Base-by-base conservation (phyloP, 2,329 filamentous ascomycete species). In the Fusarium sp. region DNA sequence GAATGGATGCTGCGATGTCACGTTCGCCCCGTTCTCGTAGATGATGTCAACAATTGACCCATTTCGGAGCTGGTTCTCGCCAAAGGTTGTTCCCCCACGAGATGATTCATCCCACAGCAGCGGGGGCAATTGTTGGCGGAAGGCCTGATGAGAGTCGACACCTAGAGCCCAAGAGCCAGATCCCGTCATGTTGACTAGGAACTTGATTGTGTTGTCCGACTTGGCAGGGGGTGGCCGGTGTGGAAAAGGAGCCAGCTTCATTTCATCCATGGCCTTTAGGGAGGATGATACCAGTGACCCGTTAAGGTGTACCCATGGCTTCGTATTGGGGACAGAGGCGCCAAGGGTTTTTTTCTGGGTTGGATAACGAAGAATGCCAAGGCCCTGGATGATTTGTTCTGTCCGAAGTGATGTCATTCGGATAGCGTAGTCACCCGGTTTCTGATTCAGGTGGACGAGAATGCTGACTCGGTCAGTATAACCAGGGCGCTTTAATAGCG, bases 381-480 rank as follows among this genome's bases (percentile, higher is more conserved):
- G 28, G 3, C 51, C 51, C 30, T 54, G 51, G 8, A 54, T 54
- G 13, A 54, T 18, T 8, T 54, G 51, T 31, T 54, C 51, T 3
- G 16, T 15, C 2, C 28, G 28, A 10, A 54, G 13, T 13, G 39
- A 54, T 7, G 51, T 34, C 8, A 36, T 7, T 34, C 51, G 37
- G 16, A 54, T 54, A 39, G 51, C 39, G 16, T 54, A 54, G n/a
- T 54, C 39, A 5, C 51, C 51, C 16, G 39, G 51, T 16, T 54
- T 23, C n/a, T 44, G n/a, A 16, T 43, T 27, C 5, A 54, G n/a
- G 11, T 43, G 39, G n/a, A 54, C 39, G 6, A 54, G 8, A 18
- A 54, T 34, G 39, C 51, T 47, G n/a, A 10, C 8, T 27, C 23
- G n/a, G 28, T 47, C 16, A 47, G 44, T 46, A 46, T 46, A 15